Conservation (phyloP, 1,284 basidiomycete species). For the Fomitopsis palustris region DNA sequence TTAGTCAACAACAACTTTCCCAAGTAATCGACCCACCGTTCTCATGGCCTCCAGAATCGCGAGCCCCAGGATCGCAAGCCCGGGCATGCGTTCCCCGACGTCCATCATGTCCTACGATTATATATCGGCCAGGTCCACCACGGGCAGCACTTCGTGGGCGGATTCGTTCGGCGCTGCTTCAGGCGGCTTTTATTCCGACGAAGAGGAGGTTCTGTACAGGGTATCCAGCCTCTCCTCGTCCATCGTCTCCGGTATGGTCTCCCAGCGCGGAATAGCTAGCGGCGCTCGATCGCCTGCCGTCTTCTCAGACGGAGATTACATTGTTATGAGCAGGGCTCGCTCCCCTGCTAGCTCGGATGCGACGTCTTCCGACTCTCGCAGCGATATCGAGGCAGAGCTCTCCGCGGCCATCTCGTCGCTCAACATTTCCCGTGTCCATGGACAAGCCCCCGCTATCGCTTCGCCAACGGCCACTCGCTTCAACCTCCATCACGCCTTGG, state of each 20-base stretch:
- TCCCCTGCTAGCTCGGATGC: conserved; percentile 1
- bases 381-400: conserved; percentile 14
- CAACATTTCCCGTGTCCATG: conserved; percentile 9
- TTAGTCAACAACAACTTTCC: neutral
- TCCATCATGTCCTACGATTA: conserved; percentile 18
- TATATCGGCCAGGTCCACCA: conserved; percentile 21
- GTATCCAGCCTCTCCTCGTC: conserved; percentile 30
- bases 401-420: conserved; percentile 21
- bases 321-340: conserved; percentile 24
- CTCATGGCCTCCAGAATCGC: neutral
- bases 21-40: neutral
- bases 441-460: neutral
- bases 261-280: conserved; percentile 12
- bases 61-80: neutral
- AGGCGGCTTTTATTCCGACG: conserved; percentile 21
- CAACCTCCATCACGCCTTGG: conserved; percentile 2
- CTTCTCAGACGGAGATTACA: conserved; percentile 30
- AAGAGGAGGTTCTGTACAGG: conserved; percentile 57
- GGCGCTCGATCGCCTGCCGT: conserved; percentile 18
- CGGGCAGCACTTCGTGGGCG: conserved; percentile 17
- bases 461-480: conserved; percentile 4
- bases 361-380: conserved; percentile 1
- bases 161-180: conserved; percentile 20
- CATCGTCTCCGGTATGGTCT: conserved; percentile 14
- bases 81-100: neutral